phyloP scores from a whole-genome alignment of 306 rosid species.

The Gleditsia sinensis region DNA sequence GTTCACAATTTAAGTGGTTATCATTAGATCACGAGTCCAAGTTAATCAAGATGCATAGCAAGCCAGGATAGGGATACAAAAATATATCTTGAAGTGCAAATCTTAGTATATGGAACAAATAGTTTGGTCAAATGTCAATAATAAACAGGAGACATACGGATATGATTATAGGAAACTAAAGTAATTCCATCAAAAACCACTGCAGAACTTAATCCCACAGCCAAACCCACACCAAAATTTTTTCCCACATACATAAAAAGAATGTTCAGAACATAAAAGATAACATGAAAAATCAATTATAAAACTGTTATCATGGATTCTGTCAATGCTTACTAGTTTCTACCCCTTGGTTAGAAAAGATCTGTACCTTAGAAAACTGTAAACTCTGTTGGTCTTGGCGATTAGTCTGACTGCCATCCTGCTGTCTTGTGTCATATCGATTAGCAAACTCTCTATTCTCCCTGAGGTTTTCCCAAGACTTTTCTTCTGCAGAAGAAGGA shows the following conservation, averaged over 20 bases:
- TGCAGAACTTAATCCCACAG: neutral
- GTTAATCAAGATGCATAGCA: neutral
- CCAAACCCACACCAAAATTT: neutral
- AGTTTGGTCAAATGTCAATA: neutral
- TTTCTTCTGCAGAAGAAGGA: slow-evolving; percentile 68
- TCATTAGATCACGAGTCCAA: neutral
- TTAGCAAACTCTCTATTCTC: slow-evolving; percentile 73
- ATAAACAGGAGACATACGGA: neutral
- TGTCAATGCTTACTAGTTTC: slow-evolving; percentile 3
- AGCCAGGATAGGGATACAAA: neutral
- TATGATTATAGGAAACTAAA: neutral
- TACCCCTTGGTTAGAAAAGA: slow-evolving; percentile 74
- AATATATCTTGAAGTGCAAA: neutral
- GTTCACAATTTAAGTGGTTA: neutral
- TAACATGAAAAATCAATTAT: neutral
- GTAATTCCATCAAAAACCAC: neutral
- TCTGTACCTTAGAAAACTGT: slow-evolving; percentile 57
- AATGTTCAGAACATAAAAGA: neutral
- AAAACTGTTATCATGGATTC: slow-evolving; percentile 14
- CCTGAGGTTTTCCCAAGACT: slow-evolving; percentile 65
- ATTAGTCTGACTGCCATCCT: slow-evolving; percentile 53
- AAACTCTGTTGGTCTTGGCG: slow-evolving; percentile 68
- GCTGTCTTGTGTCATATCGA: slow-evolving; percentile 55
- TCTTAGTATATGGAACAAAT: neutral
- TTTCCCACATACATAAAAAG: neutral